Evolutionary conservation across 139 green algal species (phyloP).

Genomic region (Microglena sp.): DNA sequence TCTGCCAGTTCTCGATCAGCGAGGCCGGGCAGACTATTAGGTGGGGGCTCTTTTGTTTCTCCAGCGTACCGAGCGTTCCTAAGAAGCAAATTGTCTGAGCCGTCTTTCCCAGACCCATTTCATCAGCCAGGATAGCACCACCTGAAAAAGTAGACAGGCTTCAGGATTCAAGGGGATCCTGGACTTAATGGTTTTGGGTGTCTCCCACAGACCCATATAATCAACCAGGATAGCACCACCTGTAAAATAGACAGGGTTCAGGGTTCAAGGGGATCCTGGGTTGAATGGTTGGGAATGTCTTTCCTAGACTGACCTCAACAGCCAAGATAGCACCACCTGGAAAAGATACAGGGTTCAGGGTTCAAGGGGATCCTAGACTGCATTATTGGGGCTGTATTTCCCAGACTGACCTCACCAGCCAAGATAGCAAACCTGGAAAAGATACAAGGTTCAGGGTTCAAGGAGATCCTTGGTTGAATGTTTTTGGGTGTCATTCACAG

Average conservation of each 20-base stretch:
- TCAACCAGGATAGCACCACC: too few relatives aligned
- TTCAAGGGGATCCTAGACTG: too few relatives aligned
- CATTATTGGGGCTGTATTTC: too few relatives aligned
- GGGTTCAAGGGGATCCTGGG: too few relatives aligned
- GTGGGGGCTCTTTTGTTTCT: conserved; percentile 72
- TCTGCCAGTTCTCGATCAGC: too few relatives aligned
- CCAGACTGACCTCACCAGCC: too few relatives aligned
- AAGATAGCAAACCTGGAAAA: conserved; percentile 11
- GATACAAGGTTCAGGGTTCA: neutral
- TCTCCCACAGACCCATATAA: too few relatives aligned
- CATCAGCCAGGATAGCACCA: conserved; percentile 79
- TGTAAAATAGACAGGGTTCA: neutral
- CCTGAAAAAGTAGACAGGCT: conserved; percentile 12
- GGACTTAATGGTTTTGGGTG: too few relatives aligned
- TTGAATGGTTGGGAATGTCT: too few relatives aligned
- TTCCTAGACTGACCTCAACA: too few relatives aligned
- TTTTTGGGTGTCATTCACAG: too few relatives aligned
- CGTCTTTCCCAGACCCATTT: conserved; percentile 89
- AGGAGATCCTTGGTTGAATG: too few relatives aligned
- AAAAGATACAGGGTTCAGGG: neutral
- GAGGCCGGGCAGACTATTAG: conserved; percentile 94
- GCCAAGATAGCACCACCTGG: conserved; percentile 14
- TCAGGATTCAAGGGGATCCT: neutral
- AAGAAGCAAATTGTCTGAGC: conserved; percentile 74
- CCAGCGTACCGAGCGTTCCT: conserved; percentile 26